Evolutionary conservation across 192 early-diverging fungal genomes (phyloP).

Genomic region (Linnemannia zychae): DNA sequence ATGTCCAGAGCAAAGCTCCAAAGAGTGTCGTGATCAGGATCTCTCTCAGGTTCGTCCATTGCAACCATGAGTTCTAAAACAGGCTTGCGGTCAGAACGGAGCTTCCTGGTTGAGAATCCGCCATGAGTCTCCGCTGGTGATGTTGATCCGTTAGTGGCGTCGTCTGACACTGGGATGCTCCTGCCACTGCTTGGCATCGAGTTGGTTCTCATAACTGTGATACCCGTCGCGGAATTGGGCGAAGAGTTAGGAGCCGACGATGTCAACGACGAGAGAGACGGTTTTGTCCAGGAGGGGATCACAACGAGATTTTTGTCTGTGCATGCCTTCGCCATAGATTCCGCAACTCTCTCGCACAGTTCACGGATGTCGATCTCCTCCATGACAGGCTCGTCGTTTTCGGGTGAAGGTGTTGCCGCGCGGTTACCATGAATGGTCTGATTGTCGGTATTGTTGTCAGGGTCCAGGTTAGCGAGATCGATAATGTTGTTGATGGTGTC

Average conservation of each 20-base stretch:
- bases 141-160: slow-evolving; percentile 10
- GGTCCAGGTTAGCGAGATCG: slow-evolving; percentile 37
- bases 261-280: slow-evolving; percentile 29
- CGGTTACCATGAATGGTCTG: slow-evolving; percentile 9
- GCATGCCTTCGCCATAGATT: slow-evolving; percentile 39
- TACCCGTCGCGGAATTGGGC: slow-evolving; percentile 6
- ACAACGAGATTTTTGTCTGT: slow-evolving; percentile 42
- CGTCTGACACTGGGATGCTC: slow-evolving; percentile 3
- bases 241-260: slow-evolving; percentile 15
- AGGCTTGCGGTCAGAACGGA: slow-evolving; percentile 19
- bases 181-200: neutral
- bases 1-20: slow-evolving; percentile 46
- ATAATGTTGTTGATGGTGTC: slow-evolving; percentile 43
- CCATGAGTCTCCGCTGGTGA: slow-evolving; percentile 14
- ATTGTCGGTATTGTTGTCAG: slow-evolving; percentile 30
- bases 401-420: neutral
- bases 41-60: slow-evolving; percentile 43
- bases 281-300: slow-evolving; percentile 45
- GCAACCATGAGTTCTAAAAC: slow-evolving; percentile 42
- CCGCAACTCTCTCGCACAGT: slow-evolving; percentile 40
- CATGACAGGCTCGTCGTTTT: slow-evolving; percentile 19
- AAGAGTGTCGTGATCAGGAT: slow-evolving; percentile 31
- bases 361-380: slow-evolving; percentile 47
- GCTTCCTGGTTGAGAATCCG: slow-evolving; percentile 14
- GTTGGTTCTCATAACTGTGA: neutral